Base-by-base conservation (phyloP, 345 rosid species). In the Corchorus capsularis region DNA sequence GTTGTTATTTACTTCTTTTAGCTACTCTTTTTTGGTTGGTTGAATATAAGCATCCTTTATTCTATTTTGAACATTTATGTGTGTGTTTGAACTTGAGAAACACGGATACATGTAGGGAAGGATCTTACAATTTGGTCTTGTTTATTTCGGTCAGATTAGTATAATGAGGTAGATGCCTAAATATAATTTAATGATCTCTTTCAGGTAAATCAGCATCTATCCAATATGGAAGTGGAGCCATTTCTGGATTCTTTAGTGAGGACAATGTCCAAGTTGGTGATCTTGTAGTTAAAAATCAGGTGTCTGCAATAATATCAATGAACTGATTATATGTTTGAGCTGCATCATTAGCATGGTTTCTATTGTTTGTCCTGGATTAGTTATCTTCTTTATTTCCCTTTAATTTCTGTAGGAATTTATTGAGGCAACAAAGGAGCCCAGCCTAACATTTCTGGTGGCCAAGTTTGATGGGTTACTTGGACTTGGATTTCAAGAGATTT, bases 401-500 rank as follows among this genome's bases (percentile, higher is more conserved):
- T 6, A 10, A 14, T 56, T 20, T 50, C 46, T 78, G 74, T 79
- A 95, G 99, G 94, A 88, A 82, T 93, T 96, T 80, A 93, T 96
- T 66, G 99, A 96, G 84, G 89, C 97, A 79, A 90, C 99, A 11
- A 86, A 77, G 52, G 98, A 96, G 76, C 98, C 96, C 4, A 81
- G 99, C 75, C 22, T 92, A 70, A 91, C 94, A 15, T 96, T 96
- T 75, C 27, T 96, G 85, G 82, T 83, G 66, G 97, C 92, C 71
- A 96, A 93, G 77, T 96, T 96, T 83, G 97, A 93, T 82, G 97
- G 93, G 22, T 85, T 91, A 56, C 90, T 93, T 73, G 95, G 95
- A 56, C 93, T 93, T 59, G 94, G 90, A 61, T 93, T 91, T 79
- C 89, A 87, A 84, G 95, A 88, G 81, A 87, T 85, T 76, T 89